These are phyloP conservation scores for Oryza brachyantha DNA, from an alignment of 176 grass and related monocot genomes.

Conservation along the genomic window DNA sequence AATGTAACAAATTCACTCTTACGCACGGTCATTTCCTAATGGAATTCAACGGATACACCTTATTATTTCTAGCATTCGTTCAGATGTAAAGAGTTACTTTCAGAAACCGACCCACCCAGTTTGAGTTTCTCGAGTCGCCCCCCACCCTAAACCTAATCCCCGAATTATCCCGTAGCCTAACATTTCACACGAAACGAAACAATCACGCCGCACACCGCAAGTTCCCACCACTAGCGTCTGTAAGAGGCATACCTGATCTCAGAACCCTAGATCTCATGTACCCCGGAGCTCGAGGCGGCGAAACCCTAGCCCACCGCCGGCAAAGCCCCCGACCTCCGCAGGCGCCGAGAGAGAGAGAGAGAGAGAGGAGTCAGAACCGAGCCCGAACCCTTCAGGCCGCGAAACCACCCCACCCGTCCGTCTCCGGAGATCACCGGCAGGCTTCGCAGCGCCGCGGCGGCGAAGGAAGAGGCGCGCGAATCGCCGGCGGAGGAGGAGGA, in stretches of 20 bases:
- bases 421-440: background rate
- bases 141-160: background rate
- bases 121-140: background rate
- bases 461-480: background rate
- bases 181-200: conserved; percentile 2
- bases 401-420: background rate
- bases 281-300: background rate
- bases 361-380: background rate
- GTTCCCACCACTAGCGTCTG: no score
- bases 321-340: background rate
- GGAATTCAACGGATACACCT: background rate
- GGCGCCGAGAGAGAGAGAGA: background rate
- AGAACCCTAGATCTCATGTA: conserved; percentile 35
- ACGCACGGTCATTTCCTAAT: background rate
- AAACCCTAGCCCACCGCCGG: conserved; percentile 37
- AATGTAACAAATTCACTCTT: background rate
- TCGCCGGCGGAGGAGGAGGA: background rate
- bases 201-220: background rate
- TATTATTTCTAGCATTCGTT: background rate
- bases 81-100: background rate
- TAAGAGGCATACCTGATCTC: conserved; percentile 17
- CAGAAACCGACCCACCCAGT: background rate
- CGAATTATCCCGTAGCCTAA: background rate
- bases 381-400: background rate
- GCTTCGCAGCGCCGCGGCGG: background rate